These are phyloP conservation scores for Populus nigra DNA, from an alignment of 345 rosid species.

Conservation along the genomic window DNA sequence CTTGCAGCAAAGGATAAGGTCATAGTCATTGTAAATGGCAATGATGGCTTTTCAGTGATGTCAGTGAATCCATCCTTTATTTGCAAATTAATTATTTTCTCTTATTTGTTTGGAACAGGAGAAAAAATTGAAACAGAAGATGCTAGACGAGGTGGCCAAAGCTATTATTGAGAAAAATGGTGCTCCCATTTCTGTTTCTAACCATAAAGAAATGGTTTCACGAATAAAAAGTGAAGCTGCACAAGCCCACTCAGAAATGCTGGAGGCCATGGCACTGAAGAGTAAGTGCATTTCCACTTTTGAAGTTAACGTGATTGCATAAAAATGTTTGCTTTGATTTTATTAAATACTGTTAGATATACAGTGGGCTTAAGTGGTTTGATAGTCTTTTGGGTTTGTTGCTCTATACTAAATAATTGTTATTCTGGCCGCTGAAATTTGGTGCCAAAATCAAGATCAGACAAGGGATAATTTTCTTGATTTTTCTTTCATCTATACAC, in stretches of 20 bases:
- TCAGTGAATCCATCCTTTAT: background rate
- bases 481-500: background rate
- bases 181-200: slow-evolving; percentile 43
- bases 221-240: slow-evolving; percentile 49
- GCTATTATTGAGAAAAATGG: slow-evolving; percentile 44
- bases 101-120: slow-evolving; percentile 39
- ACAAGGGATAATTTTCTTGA: background rate
- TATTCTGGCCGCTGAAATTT: background rate
- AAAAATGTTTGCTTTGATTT: background rate
- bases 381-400: background rate
- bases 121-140: slow-evolving; percentile 50
- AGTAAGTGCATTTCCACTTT: slow-evolving; percentile 33
- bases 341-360: background rate
- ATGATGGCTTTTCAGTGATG: slow-evolving; percentile 1
- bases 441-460: background rate
- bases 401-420: background rate
- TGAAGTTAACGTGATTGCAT: background rate
- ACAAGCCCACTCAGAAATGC: slow-evolving; percentile 49
- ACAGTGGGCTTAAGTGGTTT: background rate
- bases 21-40: background rate
- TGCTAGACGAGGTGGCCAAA: slow-evolving; percentile 57
- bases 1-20: slow-evolving; percentile 64
- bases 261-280: slow-evolving; percentile 33
- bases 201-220: slow-evolving; percentile 45
- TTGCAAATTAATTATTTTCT: background rate